phyloP scores from a whole-genome alignment of 1,139 yeast species.

The Lodderomyces oxycetoniae region DNA sequence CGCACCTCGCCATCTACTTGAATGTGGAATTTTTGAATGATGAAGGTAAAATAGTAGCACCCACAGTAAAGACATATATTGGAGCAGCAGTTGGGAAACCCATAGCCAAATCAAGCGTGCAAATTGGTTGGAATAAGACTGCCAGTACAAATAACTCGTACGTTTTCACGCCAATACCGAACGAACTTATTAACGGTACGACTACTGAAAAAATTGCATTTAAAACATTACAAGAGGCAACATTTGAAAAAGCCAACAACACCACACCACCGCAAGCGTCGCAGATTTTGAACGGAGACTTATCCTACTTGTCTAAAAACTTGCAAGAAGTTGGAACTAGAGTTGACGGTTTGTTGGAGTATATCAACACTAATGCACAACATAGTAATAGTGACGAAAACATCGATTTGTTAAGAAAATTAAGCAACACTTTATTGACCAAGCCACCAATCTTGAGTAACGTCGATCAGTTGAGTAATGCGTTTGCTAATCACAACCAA shows the following conservation, averaged over 20 bases:
- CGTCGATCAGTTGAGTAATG: slow-evolving; percentile 51
- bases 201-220: slow-evolving; percentile 57
- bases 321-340: slow-evolving; percentile 48
- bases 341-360: slow-evolving; percentile 52
- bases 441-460: slow-evolving; percentile 58
- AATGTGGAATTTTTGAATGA: slow-evolving; percentile 49
- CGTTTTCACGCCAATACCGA: slow-evolving; percentile 76
- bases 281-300: slow-evolving; percentile 22
- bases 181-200: slow-evolving; percentile 56
- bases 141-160: slow-evolving; percentile 43
- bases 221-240: slow-evolving; percentile 24
- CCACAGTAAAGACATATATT: slow-evolving; percentile 61
- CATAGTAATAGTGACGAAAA: slow-evolving; percentile 37
- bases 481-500: slow-evolving; percentile 71
- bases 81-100: slow-evolving; percentile 71
- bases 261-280: neutral
- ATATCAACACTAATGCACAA: slow-evolving; percentile 29
- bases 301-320: slow-evolving; percentile 47
- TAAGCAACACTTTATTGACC: slow-evolving; percentile 58
- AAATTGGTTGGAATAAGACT: slow-evolving; percentile 46
- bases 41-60: slow-evolving; percentile 32
- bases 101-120: slow-evolving; percentile 31
- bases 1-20: slow-evolving; percentile 76
- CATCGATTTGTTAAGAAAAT: slow-evolving; percentile 57
- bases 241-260: neutral